A percentile compares a stretch with the other conserved stretches of the same genome.
phyloP scores from a whole-genome alignment of 768 basidiomycete genomes.

The Lactarius vividus region DNA sequence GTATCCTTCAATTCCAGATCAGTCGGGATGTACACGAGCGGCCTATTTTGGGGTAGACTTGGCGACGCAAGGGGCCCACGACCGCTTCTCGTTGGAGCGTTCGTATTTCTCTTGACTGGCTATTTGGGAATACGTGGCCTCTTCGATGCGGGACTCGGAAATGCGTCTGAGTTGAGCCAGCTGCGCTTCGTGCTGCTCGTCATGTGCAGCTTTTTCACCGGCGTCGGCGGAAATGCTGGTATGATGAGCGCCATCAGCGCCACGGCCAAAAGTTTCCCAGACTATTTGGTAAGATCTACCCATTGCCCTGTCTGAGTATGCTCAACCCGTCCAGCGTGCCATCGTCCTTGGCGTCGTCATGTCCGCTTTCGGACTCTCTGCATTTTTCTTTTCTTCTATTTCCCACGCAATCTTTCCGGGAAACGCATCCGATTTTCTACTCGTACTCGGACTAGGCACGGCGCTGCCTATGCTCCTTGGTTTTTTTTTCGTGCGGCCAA shows the following conservation, averaged over 20 bases:
- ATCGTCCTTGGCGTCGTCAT: constrained; percentile 44
- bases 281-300: constrained; percentile 52
- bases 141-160: constrained; percentile 50
- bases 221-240: constrained; percentile 73
- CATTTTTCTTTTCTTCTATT: constrained; percentile 82
- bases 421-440: constrained; percentile 72
- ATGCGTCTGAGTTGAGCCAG: constrained; percentile 36
- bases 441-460: constrained; percentile 75
- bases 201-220: constrained; percentile 67
- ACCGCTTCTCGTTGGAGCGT: constrained; percentile 58
- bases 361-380: constrained; percentile 57
- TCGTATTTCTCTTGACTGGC: constrained; percentile 59
- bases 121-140: constrained; percentile 73
- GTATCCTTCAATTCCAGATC: constrained; percentile 14
- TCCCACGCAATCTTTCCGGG: constrained; percentile 72
- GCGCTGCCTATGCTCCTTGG: constrained; percentile 79
- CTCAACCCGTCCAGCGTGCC: constrained; percentile 52
- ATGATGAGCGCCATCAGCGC: constrained; percentile 70
- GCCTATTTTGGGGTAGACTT: constrained; percentile 76
- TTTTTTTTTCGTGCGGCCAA: constrained; percentile 63
- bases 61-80: constrained; percentile 74
- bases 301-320: not conserved
- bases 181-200: constrained; percentile 51
- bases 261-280: constrained; percentile 80
- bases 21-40: constrained; percentile 77